phyloP scores from a whole-genome alignment of 257 asterid genomes.

The Knoxia roxburghii region DNA sequence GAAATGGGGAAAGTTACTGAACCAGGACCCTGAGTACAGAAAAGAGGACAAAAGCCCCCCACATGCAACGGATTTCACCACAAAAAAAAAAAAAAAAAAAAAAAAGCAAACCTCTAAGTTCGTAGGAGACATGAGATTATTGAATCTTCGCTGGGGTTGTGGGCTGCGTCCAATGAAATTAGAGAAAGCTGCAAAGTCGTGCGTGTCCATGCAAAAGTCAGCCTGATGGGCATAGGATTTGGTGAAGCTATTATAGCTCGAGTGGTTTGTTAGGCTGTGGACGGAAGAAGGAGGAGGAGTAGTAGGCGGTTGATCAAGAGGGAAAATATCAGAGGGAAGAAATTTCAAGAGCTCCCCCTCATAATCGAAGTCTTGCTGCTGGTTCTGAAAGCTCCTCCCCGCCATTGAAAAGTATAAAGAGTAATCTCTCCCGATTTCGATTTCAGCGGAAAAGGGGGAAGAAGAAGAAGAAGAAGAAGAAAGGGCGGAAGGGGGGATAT shows the following conservation, averaged over 20 bases:
- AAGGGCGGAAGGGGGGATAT: background rate
- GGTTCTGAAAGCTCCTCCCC: background rate
- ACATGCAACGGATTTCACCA: too few relatives aligned
- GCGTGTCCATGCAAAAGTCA: background rate
- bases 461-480: too few relatives aligned
- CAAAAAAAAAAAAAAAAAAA: too few relatives aligned
- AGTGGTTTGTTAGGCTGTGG: background rate
- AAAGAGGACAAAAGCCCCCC: too few relatives aligned
- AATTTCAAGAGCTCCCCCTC: constrained; percentile 12
- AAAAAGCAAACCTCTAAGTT: background rate
- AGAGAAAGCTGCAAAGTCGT: background rate
- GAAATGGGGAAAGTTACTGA: background rate
- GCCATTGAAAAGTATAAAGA: background rate
- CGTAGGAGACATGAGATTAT: background rate
- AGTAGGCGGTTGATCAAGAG: background rate
- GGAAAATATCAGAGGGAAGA: constrained; percentile 13
- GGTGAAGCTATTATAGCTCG: background rate
- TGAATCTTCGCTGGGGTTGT: background rate
- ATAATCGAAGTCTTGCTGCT: background rate
- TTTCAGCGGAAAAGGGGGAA: background rate
- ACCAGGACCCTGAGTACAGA: background rate
- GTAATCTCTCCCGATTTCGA: background rate
- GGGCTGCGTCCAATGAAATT: background rate
- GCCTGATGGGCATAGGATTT: background rate
- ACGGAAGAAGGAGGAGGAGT: background rate